Evolutionary conservation across 1,139 yeast species (phyloP).

Genomic region (Arxiozyma slooffiae): DNA sequence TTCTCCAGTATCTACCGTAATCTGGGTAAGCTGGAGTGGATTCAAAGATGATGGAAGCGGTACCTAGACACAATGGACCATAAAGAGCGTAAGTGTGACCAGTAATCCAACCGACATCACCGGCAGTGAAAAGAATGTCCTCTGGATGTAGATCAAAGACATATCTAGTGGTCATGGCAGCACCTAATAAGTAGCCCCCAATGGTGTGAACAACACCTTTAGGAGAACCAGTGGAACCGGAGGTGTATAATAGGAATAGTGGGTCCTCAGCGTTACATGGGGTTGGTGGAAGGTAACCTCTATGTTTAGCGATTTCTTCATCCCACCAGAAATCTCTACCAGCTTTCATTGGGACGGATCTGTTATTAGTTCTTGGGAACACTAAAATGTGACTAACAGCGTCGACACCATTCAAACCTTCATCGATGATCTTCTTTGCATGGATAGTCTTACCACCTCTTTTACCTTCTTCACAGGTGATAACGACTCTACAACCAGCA

Average conservation of each 20-base stretch:
- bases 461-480: constrained; percentile 92
- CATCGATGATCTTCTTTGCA: constrained; percentile 81
- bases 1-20: constrained; percentile 94
- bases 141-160: constrained; percentile 85
- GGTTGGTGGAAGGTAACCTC: constrained; percentile 79
- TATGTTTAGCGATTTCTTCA: constrained; percentile 68
- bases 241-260: constrained; percentile 21
- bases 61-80: constrained; percentile 85
- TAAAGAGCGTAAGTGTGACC: constrained; percentile 95
- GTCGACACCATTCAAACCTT: constrained; percentile 73
- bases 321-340: constrained; percentile 96
- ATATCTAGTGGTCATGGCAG: constrained; percentile 87
- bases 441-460: constrained; percentile 92
- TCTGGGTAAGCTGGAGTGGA: constrained; percentile 98
- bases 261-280: constrained; percentile 48
- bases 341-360: constrained; percentile 44
- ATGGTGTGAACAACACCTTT: constrained; percentile 96
- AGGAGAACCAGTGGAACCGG: constrained; percentile 97
- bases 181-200: constrained; percentile 89
- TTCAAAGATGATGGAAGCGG: constrained; percentile 87
- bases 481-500: constrained; percentile 79
- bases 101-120: constrained; percentile 99
- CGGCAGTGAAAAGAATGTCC: constrained; percentile 90
- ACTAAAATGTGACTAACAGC: constrained; percentile 76
- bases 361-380: constrained; percentile 73